Evolutionary conservation across 2,329 filamentous ascomycete genomes (phyloP), one percentile per base, ranked within the genome.

Genomic region (Penicillium sp.): DNA sequence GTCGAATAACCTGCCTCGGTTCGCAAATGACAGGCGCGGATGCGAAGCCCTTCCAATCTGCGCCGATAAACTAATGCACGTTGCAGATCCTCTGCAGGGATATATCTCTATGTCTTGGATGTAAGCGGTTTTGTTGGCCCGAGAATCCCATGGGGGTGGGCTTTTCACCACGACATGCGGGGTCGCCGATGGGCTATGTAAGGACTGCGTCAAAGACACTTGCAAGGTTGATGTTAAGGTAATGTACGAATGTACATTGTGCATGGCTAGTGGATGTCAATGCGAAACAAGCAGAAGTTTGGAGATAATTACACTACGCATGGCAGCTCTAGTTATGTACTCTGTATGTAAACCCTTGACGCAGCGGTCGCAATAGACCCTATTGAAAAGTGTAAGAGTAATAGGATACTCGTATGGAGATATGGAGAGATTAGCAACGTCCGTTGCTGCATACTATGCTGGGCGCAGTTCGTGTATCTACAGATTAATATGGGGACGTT

Each of bases 1-100:
- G 1, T 8, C 15, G 33, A 37, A 37, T 37, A 18, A 15, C 32
- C 4, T 15, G 9, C 33, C 18, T 10, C 33, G 9, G 33, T 10
- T 12, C 15, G 33, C 38, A 49, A 47, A 54, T 39, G 45, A 46
- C 48, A 45, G 40, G 18, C n/a, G 12, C 52, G 54, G 52, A 46
- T 25, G 23, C 31, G 32, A 46, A 25, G 27, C 12, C 52, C 52
- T 50, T 50, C 52, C 52, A 56, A 54, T 56, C 38, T 52, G 32
- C 15, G 25, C 31, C 42, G 28, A 45, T 45, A 39, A 28, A 33
- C 31, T 40, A 40, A 52, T 54, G 54, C 47, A 50, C 15, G 37
- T 24, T 37, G 54, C 52, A 48, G 54, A 52, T 56, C 54, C 15
- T 10, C 54, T 56, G 54, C 52, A 56, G 54, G 54, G 54, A 52